phyloP scores from a whole-genome alignment of 1,139 yeast genomes.

The Scheffersomyces illinoinensis region DNA sequence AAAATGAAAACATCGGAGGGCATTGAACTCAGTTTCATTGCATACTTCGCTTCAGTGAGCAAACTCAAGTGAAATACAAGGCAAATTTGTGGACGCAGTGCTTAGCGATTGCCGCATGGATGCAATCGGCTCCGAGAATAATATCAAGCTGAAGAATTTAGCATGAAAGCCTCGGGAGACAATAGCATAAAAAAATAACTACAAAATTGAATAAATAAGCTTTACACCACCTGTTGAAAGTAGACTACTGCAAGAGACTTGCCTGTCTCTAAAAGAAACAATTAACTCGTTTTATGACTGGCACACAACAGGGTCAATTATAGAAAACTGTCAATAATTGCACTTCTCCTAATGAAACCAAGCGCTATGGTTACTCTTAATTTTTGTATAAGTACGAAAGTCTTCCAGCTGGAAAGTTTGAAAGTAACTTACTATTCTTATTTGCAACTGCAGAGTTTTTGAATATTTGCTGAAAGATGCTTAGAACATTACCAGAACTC shows the following conservation, averaged over 20 bases:
- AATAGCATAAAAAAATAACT: no score
- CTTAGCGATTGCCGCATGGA: neutral
- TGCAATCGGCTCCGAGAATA: neutral
- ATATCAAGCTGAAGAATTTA: neutral
- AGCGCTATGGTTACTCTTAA: neutral
- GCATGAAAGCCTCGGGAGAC: neutral
- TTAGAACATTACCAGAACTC: neutral
- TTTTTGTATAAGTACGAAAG: neutral
- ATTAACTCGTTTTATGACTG: neutral
- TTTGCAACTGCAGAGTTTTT: neutral
- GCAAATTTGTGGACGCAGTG: neutral
- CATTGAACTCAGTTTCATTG: neutral
- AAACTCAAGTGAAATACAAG: neutral
- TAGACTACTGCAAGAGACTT: neutral
- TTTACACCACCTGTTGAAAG: neutral
- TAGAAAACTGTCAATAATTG: neutral
- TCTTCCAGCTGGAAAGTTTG: neutral
- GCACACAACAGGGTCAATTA: neutral
- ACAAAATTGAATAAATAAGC: neutral
- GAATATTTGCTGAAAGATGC: neutral
- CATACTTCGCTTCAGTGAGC: neutral
- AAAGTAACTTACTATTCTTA: neutral
- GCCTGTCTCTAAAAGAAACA: neutral
- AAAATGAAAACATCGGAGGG: neutral
- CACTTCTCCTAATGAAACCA: neutral